Conservation (phyloP, 2,329 filamentous ascomycete species). For the Elsinoe ampelina region DNA sequence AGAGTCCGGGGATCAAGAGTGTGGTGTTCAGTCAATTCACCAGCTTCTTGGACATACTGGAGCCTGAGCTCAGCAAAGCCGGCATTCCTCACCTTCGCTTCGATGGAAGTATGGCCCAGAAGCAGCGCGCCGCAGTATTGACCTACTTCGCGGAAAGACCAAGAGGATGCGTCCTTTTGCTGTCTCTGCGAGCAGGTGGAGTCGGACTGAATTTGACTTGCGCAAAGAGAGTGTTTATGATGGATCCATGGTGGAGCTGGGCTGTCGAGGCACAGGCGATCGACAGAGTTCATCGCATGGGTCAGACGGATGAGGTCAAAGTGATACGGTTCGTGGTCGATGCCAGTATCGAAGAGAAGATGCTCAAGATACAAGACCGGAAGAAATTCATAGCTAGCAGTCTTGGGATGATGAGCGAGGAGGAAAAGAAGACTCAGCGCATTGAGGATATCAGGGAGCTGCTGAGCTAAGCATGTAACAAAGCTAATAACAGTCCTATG, state of each 20-base stretch:
- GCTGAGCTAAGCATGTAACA: slow-evolving; percentile 47
- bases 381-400: slow-evolving; percentile 97
- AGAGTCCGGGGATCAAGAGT: slow-evolving; percentile 65
- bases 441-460: slow-evolving; percentile 93
- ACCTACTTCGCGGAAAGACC: slow-evolving; percentile 51
- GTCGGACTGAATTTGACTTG: slow-evolving; percentile 88
- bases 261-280: slow-evolving; percentile 95
- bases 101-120: slow-evolving; percentile 84
- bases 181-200: slow-evolving; percentile 81
- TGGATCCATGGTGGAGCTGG: slow-evolving; percentile 99
- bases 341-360: slow-evolving; percentile 87
- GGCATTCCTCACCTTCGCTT: slow-evolving; percentile 77
- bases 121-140: slow-evolving; percentile 69
- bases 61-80: slow-evolving; percentile 62
- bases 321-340: slow-evolving; percentile 84
- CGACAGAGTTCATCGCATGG: slow-evolving; percentile 95
- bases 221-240: slow-evolving; percentile 89
- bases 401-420: slow-evolving; percentile 87
- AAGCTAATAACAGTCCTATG: too few species aligned
- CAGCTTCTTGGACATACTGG: slow-evolving; percentile 85
- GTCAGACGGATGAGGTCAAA: slow-evolving; percentile 74
- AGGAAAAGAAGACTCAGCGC: slow-evolving; percentile 79
- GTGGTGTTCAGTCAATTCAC: slow-evolving; percentile 98
- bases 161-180: slow-evolving; percentile 64
- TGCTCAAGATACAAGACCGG: slow-evolving; percentile 84